Conservation (phyloP, 139 green algal species). For the Closterium sp. region DNA sequence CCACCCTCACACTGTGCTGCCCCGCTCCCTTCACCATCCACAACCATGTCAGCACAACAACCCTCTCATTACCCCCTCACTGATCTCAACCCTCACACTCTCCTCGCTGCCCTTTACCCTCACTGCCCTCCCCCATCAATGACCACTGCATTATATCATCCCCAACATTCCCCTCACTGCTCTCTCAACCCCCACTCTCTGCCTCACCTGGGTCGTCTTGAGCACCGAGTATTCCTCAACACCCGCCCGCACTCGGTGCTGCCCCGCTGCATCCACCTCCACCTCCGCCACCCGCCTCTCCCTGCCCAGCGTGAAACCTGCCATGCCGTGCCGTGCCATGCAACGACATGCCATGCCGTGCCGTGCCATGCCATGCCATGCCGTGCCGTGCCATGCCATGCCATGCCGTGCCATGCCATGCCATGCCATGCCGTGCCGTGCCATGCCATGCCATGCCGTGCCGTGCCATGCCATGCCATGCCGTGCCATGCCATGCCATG, state of each 20-base stretch:
- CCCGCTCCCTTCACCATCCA: no score
- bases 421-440: not conserved
- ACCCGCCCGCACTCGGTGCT: conserved; percentile 60
- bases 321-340: not conserved
- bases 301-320: conserved; percentile 53
- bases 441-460: not conserved
- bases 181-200: no score
- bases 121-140: no score
- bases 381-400: not conserved
- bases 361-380: not conserved
- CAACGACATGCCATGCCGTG: not conserved
- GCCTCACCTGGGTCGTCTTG: conserved; percentile 55
- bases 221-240: conserved; percentile 37
- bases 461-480: not conserved
- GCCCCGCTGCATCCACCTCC: not conserved
- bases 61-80: not conserved
- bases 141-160: no score
- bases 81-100: no score
- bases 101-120: no score
- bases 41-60: not conserved
- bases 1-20: no score
- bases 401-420: not conserved
- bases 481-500: not conserved
- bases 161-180: no score
- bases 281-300: conserved; percentile 42